Conservation (phyloP, 139 green algal genomes). For the Picochlorum sp. region DNA sequence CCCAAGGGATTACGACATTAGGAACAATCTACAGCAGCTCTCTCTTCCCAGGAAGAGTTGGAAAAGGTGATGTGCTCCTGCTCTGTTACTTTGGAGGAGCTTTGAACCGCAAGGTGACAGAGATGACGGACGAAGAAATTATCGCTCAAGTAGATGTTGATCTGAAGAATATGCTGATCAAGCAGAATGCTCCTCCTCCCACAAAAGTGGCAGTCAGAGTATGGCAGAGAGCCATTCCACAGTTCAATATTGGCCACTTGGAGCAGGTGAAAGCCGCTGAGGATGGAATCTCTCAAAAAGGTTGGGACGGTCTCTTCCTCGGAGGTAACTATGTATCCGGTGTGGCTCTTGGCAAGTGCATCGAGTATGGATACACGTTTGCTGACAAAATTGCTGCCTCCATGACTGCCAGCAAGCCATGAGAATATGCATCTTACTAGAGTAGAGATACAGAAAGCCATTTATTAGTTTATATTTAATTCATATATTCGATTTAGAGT, state of each 20-base stretch:
- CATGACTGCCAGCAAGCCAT: background rate
- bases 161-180: slow-evolving; percentile 88
- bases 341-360: slow-evolving; percentile 91
- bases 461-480: slow-evolving; percentile 5
- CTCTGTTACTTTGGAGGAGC: slow-evolving; percentile 96
- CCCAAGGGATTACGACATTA: slow-evolving; percentile 87
- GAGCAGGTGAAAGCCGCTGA: slow-evolving; percentile 40
- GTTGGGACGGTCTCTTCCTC: slow-evolving; percentile 73
- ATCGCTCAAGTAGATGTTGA: slow-evolving; percentile 84
- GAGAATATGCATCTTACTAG: too few relatives aligned
- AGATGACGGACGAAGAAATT: slow-evolving; percentile 62
- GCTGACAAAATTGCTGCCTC: slow-evolving; percentile 49
- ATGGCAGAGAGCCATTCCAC: slow-evolving; percentile 93
- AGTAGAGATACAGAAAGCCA: background rate
- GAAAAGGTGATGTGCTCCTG: slow-evolving; percentile 60
- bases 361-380: slow-evolving; percentile 83
- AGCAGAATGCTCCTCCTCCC: slow-evolving; percentile 66
- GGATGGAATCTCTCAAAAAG: slow-evolving; percentile 43
- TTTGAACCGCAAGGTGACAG: slow-evolving; percentile 73
- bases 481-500: too few relatives aligned
- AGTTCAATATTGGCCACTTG: slow-evolving; percentile 94
- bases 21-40: slow-evolving; percentile 96
- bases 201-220: slow-evolving; percentile 76
- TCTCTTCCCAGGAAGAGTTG: slow-evolving; percentile 80
- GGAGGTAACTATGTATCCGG: slow-evolving; percentile 95